Evolutionary conservation across 2,329 filamentous ascomycete genomes (phyloP).

Genomic region (Metarhizium humberi): DNA sequence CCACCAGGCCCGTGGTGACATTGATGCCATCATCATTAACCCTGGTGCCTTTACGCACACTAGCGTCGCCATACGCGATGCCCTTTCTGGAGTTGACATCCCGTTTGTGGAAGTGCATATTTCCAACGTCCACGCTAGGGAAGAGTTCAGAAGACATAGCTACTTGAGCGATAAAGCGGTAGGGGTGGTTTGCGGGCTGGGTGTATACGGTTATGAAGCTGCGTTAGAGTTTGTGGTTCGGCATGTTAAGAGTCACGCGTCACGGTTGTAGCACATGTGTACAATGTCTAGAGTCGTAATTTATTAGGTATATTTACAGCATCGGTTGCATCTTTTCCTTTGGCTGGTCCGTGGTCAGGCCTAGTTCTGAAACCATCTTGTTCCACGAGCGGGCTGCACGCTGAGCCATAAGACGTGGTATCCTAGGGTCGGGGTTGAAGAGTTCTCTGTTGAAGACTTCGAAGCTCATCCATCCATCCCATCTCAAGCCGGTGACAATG

Average conservation of each 20-base stretch:
- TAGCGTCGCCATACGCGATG: constrained; percentile 66
- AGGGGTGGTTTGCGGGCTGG: constrained; percentile 63
- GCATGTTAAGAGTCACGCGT: constrained; percentile 29
- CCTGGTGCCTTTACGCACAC: constrained; percentile 69
- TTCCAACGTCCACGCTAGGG: constrained; percentile 63
- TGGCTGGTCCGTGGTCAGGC: not conserved
- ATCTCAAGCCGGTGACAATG: constrained; percentile 55
- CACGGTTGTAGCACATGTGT: constrained; percentile 5
- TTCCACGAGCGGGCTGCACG: constrained; percentile 42
- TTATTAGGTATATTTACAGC: constrained; percentile 13
- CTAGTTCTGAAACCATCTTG: constrained; percentile 29
- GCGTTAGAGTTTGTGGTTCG: constrained; percentile 45
- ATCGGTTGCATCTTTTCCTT: constrained; percentile 22
- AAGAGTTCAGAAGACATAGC: constrained; percentile 59
- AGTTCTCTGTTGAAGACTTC: constrained; percentile 51
- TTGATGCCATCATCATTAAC: constrained; percentile 66
- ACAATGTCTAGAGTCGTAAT: constrained; percentile 1
- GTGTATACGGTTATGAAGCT: constrained; percentile 50
- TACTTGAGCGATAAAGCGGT: constrained; percentile 69
- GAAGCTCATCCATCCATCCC: constrained; percentile 60
- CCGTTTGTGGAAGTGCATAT: constrained; percentile 75
- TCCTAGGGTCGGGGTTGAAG: constrained; percentile 50
- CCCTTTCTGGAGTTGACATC: constrained; percentile 56
- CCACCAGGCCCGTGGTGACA: constrained; percentile 44
- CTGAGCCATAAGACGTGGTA: constrained; percentile 45